These are phyloP conservation scores for Nothophaeocryptopus gaeumannii DNA, from an alignment of 2,329 filamentous ascomycete species.

Conservation along the genomic window DNA sequence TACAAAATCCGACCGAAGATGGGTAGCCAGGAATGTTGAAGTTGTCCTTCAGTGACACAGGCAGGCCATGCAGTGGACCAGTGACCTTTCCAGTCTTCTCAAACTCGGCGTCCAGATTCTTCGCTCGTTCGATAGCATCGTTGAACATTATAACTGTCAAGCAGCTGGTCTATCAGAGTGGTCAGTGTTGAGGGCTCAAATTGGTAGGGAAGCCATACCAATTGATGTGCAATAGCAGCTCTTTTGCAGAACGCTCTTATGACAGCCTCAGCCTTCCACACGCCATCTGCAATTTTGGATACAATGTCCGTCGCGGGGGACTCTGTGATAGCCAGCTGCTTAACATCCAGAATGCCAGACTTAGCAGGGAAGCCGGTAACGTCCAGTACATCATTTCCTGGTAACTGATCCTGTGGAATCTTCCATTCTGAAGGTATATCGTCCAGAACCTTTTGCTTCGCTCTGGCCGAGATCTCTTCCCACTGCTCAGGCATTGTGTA, in stretches of 20 bases:
- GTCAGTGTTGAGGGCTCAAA: neutral
- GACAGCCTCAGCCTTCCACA: conserved; percentile 53
- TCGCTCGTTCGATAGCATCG: conserved; percentile 51
- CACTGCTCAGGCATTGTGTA: conserved; percentile 33
- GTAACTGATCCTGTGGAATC: conserved; percentile 53
- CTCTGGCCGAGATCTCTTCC: conserved; percentile 43
- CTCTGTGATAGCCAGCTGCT: conserved; percentile 52
- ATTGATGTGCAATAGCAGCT: conserved; percentile 54
- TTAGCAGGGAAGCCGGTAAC: conserved; percentile 54
- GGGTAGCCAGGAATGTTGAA: conserved; percentile 62
- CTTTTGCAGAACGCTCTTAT: conserved; percentile 55
- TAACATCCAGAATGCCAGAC: conserved; percentile 58
- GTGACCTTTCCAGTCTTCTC: conserved; percentile 44
- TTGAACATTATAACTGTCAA: conserved; percentile 58
- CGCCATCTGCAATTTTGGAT: conserved; percentile 38
- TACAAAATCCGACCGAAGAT: conserved; percentile 62
- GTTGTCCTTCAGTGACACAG: conserved; percentile 68
- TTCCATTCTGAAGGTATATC: conserved; percentile 60
- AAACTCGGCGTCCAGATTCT: conserved; percentile 53
- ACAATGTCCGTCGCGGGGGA: conserved; percentile 41
- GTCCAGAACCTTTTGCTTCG: conserved; percentile 43
- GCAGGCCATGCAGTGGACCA: conserved; percentile 67
- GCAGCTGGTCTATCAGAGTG: conserved; percentile 53
- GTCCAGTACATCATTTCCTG: conserved; percentile 47
- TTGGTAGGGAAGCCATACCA: conserved; percentile 37